These are phyloP conservation scores for Telopea speciosissima DNA, from an alignment of 177 flowering plant species.

Conservation along the genomic window DNA sequence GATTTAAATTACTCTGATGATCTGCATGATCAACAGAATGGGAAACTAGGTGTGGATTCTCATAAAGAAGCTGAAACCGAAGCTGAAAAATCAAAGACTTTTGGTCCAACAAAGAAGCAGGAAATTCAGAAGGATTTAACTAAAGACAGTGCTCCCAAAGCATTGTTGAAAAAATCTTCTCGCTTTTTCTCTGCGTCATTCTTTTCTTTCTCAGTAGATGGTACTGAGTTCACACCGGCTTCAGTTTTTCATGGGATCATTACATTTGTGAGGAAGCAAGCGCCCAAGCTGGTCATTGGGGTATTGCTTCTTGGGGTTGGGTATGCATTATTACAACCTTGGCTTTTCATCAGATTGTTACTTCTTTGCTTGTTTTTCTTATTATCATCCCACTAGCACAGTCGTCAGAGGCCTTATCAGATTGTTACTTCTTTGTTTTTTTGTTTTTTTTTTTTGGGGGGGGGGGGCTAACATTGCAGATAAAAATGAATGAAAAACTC, in stretches of 20 bases:
- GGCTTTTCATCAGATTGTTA: background rate
- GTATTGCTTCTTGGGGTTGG: conserved; percentile 74
- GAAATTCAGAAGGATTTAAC: conserved; percentile 61
- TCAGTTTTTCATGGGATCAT: conserved; percentile 59
- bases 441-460: background rate
- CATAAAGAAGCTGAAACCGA: conserved; percentile 57
- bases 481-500: background rate
- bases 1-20: conserved; percentile 33
- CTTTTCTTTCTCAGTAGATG: conserved; percentile 80
- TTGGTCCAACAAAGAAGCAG: conserved; percentile 58
- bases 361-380: background rate
- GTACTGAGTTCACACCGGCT: conserved; percentile 60
- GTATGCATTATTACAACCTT: conserved; percentile 35
- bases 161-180: conserved; percentile 81
- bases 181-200: conserved; percentile 98
- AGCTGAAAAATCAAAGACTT: conserved; percentile 53
- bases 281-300: conserved; percentile 71
- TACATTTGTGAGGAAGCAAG: conserved; percentile 48
- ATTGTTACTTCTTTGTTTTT: too few species aligned
- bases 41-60: conserved; percentile 35
- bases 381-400: background rate
- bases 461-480: background rate
- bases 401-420: background rate
- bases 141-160: conserved; percentile 69
- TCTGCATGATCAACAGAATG: conserved; percentile 50